Percentiles rank a stretch among this genome's conserved stretches.
phyloP scores from a whole-genome alignment of 495 filamentous ascomycete genomes.

The Tetracladium marchalianum region DNA sequence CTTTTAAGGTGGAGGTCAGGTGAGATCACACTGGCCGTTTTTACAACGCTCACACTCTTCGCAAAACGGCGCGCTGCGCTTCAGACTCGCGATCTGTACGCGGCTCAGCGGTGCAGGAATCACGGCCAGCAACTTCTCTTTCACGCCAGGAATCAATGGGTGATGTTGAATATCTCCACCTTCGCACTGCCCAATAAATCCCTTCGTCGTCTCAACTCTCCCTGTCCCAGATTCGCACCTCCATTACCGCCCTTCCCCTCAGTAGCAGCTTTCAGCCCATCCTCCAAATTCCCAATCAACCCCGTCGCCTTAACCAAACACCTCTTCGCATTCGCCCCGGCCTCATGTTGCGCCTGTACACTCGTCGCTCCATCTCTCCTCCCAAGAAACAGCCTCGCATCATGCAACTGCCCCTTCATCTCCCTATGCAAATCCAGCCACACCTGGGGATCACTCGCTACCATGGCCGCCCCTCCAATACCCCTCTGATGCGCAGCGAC shows the following conservation, averaged over 20 bases:
- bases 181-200: conserved; percentile 70
- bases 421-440: conserved; percentile 85
- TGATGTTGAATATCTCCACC: too few relatives aligned
- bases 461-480: conserved; percentile 17
- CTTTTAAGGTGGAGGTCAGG: too few relatives aligned
- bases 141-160: too few relatives aligned
- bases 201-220: conserved; percentile 72
- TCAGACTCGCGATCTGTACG: too few relatives aligned
- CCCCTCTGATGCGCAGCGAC: conserved; percentile 16
- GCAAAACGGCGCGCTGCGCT: too few relatives aligned
- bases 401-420: conserved; percentile 73
- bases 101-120: too few relatives aligned
- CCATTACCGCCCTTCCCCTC: conserved; percentile 24
- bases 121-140: conserved; percentile 62
- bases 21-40: too few relatives aligned
- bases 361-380: conserved; percentile 63
- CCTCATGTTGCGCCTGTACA: conserved; percentile 63
- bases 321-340: conserved; percentile 70
- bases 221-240: conserved; percentile 54
- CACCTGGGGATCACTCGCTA: conserved; percentile 53
- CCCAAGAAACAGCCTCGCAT: conserved; percentile 66
- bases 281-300: conserved; percentile 56
- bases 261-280: conserved; percentile 52
- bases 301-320: conserved; percentile 65
- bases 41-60: too few relatives aligned